Evolutionary conservation across 176 grass and related monocot species (phyloP), one percentile per base, ranked within the genome.

Genomic region (Oryza brachyantha): DNA sequence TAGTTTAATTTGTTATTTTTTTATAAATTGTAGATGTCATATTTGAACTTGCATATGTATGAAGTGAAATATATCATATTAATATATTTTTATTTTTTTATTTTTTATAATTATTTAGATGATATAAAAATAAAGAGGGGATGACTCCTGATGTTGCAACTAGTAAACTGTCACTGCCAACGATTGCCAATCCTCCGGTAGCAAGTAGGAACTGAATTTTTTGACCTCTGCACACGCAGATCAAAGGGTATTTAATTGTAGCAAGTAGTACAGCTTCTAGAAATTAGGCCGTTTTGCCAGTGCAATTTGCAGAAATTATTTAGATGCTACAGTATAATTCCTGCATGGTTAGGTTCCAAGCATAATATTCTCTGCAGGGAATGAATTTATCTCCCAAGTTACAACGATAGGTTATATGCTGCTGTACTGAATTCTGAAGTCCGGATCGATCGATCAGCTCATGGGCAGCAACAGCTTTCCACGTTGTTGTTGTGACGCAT

Each of bases 201-300:
- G 4, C 27, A 16, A 16, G 13, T 46, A 4, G 13, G 19, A 28
- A n/a, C 29, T 11, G 45, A 12, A 38, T 38, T 11, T 5, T 24
- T 9, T 25, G 46, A 58, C 62, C 80, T 74, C 2, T 75, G 70
- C 71, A 60, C 71, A 58, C 45, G 48, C 72, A 3, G 81, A 54
- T 74, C 42, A 74, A 57, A 3, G 70, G 70, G 61, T 61, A 40
- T 7, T 43, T 0, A 5, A 32, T 32, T 32, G 31, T 32, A 43
- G 41, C 41, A 43, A 43, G 17, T 9, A n/a, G 5, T 12, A 2
- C 16, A 9, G 7, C 6, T 29, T 70, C 72, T 45, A 48, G 74
- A 22, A 45, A 29, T 43, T 43, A 13, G 41, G 41, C 45, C 14
- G 14, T 48, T 48, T 48, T 48, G 45, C 13, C 14, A 48, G 16